Percentiles rank a stretch among this genome's conserved stretches.
Conservation (phyloP, 2,329 filamentous ascomycete species). For the Mycosphaerella sp. region DNA sequence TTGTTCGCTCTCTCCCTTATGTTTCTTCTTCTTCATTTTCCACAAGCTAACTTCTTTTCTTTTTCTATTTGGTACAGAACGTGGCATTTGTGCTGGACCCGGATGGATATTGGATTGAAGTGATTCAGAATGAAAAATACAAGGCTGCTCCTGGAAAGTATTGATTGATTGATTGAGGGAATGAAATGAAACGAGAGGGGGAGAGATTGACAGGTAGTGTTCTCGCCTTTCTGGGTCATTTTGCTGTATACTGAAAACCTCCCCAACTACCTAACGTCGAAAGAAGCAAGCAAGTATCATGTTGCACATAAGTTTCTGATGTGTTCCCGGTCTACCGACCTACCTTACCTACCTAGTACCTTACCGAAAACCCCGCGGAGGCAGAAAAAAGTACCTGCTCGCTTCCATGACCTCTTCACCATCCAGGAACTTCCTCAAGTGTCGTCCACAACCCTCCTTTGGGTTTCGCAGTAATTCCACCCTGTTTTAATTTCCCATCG, state of each 20-base stretch:
- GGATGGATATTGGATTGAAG: conserved; percentile 21
- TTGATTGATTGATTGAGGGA: neutral
- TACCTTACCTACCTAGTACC: too few relatives aligned
- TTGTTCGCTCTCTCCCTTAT: neutral
- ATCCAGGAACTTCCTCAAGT: conserved; percentile 60
- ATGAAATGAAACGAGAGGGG: neutral
- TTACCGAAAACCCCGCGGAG: too few relatives aligned
- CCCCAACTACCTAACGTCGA: too few relatives aligned
- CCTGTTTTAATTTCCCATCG: conserved; percentile 19
- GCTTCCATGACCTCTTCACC: conserved; percentile 40
- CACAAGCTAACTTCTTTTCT: neutral
- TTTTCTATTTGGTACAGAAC: neutral
- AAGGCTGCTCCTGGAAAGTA: conserved; percentile 19
- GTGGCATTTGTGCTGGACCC: conserved; percentile 75
- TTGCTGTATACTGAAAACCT: too few relatives aligned
- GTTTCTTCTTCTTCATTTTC: neutral
- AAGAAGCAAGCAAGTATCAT: too few relatives aligned
- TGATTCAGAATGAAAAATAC: conserved; percentile 21
- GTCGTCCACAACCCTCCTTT: conserved; percentile 64
- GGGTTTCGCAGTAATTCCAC: conserved; percentile 65
- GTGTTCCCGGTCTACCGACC: too few relatives aligned
- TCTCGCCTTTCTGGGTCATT: too few relatives aligned
- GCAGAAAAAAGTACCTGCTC: too few relatives aligned
- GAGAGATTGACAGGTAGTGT: neutral
- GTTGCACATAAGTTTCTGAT: too few relatives aligned